These are phyloP conservation scores for Alternaria longipes DNA, from an alignment of 2,329 filamentous ascomycete species.

Conservation along the genomic window DNA sequence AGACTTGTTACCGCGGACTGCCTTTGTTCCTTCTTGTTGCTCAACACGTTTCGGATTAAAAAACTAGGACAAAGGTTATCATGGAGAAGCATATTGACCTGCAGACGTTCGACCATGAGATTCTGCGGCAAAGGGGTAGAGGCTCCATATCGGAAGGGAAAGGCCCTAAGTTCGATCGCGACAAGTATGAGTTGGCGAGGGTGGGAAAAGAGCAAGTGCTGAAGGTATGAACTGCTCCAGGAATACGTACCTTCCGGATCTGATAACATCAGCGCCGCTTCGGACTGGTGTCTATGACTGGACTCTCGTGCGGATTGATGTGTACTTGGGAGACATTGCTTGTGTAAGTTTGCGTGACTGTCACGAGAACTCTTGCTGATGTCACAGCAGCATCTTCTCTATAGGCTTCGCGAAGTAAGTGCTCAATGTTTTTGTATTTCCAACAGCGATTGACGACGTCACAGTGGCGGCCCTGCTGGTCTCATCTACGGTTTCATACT, in stretches of 20 bases:
- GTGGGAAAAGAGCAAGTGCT: conserved; percentile 49
- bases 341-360: conserved; percentile 35
- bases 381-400: conserved; percentile 38
- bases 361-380: conserved; percentile 4
- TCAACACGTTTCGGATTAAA: background rate
- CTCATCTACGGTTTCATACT: conserved; percentile 50
- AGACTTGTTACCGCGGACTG: conserved; percentile 16
- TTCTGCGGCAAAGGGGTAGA: conserved; percentile 31
- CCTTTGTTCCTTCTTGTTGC: conserved; percentile 3
- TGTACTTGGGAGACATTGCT: conserved; percentile 52
- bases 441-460: conserved; percentile 8
- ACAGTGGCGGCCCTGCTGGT: conserved; percentile 49
- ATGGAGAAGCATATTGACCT: conserved; percentile 48
- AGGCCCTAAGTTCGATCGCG: conserved; percentile 40
- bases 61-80: background rate
- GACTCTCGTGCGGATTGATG: conserved; percentile 50
- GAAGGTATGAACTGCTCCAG: conserved; percentile 36
- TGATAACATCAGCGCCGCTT: conserved; percentile 47
- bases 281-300: conserved; percentile 49
- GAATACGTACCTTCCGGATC: background rate
- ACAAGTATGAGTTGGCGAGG: conserved; percentile 47
- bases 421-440: too few species aligned
- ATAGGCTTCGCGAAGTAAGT: conserved; percentile 50
- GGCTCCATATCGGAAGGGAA: conserved; percentile 39
- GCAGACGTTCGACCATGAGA: conserved; percentile 38